phyloP scores from a whole-genome alignment of 345 rosid species.

The Arabis alpina region DNA sequence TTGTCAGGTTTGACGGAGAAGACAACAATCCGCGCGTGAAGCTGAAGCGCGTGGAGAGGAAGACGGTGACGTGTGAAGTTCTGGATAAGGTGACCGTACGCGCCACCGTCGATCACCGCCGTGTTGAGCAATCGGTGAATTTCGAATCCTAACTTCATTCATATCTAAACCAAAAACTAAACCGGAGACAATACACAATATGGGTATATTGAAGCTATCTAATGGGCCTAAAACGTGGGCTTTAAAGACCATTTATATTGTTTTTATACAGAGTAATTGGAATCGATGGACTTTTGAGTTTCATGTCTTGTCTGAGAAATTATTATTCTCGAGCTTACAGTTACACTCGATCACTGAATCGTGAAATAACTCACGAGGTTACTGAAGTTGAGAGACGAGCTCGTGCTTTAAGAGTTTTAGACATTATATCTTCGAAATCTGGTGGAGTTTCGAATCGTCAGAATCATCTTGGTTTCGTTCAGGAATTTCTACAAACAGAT shows the following conservation, averaged over 20 bases:
- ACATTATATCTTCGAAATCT: slow-evolving; percentile 51
- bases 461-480: slow-evolving; percentile 60
- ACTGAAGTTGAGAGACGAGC: slow-evolving; percentile 42
- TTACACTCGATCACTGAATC: slow-evolving; percentile 42
- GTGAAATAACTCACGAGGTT: slow-evolving; percentile 31
- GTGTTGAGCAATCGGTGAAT: slow-evolving; percentile 41
- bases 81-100: slow-evolving; percentile 68
- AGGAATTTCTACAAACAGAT: slow-evolving; percentile 53
- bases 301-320: slow-evolving; percentile 42
- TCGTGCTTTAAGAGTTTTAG: slow-evolving; percentile 57
- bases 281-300: background rate
- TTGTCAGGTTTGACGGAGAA: slow-evolving; percentile 59
- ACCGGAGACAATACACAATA: slow-evolving; percentile 10
- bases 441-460: slow-evolving; percentile 17
- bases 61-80: slow-evolving; percentile 55
- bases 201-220: background rate
- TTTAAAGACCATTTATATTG: too few species aligned
- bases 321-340: slow-evolving; percentile 18
- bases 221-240: slow-evolving; percentile 1
- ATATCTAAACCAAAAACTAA: slow-evolving; percentile 29
- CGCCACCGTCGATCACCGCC: slow-evolving; percentile 55
- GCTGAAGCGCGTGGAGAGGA: slow-evolving; percentile 73
- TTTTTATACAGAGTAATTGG: background rate
- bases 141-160: slow-evolving; percentile 46
- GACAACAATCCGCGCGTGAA: slow-evolving; percentile 70